Evolutionary conservation across 768 basidiomycete genomes (phyloP), one percentile per base, ranked within the genome.

Genomic region (Gloeopeniophorella convolvens): DNA sequence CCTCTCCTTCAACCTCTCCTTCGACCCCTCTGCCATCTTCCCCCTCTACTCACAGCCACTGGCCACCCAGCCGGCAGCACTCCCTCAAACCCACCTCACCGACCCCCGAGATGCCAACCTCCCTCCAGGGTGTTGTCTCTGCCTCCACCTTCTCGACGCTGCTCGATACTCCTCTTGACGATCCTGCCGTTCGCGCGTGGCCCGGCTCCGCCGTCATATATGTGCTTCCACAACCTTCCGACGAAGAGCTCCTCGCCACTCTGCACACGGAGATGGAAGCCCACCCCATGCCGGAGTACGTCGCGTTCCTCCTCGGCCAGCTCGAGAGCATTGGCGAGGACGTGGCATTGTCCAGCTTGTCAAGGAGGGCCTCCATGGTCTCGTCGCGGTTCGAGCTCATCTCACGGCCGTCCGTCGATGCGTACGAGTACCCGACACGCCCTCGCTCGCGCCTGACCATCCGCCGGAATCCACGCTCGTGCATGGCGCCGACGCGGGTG

Each of bases 351-450:
- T 20, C 46, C 11, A 26, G 46, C 18, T 33, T 54, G 39, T 43
- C 42, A 23, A 40, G 52, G 11, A 54, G 13, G 12, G 52, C 15
- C n/a, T 39, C 52, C 12, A 48, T 47, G 13, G 24, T 36, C 0
- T 39, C 46, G 27, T 42, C 41, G 32, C 46, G 30, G 15, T 54
- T 54, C 16, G 52, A 54, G 31, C 0, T 54, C 24, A 39, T 54
- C n/a, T 54, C 52, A n/a, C 42, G 52, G 20, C 52, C 52, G 12
- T 54, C 52, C 30, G 28, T 54, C 15, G 52, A 54, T 4, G 46
- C 26, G 23, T 54, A 54, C 21, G 52, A 54, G 18, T 54, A 54
- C 16, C 52, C 52, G 20, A 3, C 31, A 4, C 41, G 32, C 20
- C 46, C 47, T 16, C 47, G 31, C 26, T 23, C 47, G 11, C 52